Evolutionary conservation across 1,139 yeast species (phyloP).

Genomic region (Martiniozyma asiatica): DNA sequence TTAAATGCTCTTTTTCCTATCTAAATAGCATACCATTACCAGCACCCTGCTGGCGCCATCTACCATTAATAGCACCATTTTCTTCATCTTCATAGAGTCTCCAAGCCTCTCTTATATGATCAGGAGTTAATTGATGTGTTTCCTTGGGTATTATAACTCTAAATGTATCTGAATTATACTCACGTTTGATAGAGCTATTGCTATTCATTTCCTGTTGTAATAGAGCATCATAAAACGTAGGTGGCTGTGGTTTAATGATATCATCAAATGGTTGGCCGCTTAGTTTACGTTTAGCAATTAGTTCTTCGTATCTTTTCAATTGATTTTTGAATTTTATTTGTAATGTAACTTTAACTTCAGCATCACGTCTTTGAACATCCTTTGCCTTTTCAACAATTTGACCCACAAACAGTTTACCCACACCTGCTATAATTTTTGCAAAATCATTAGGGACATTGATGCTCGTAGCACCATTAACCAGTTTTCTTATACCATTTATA

Average conservation of each 20-base stretch:
- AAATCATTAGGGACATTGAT: slow-evolving; percentile 79
- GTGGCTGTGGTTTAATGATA: slow-evolving; percentile 9
- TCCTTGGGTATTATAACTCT: slow-evolving; percentile 18
- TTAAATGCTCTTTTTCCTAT: slow-evolving; percentile 13
- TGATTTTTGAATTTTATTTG: slow-evolving; percentile 15
- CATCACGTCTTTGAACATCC: slow-evolving; percentile 47
- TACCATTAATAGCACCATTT: slow-evolving; percentile 46
- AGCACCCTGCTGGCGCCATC: slow-evolving; percentile 64
- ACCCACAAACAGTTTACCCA: slow-evolving; percentile 79
- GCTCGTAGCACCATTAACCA: slow-evolving; percentile 68
- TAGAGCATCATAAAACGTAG: slow-evolving; percentile 8
- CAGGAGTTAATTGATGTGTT: slow-evolving; percentile 60
- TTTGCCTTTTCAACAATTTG: slow-evolving; percentile 78
- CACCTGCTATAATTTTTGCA: slow-evolving; percentile 74
- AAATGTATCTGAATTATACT: slow-evolving; percentile 9
- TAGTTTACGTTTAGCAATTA: slow-evolving; percentile 6
- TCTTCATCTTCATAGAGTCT: slow-evolving; percentile 50
- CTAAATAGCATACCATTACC: slow-evolving; percentile 60
- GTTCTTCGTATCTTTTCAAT: slow-evolving; percentile 12
- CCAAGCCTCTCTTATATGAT: slow-evolving; percentile 86
- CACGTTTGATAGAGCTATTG: background rate
- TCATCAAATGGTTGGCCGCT: slow-evolving; percentile 3
- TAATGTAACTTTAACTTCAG: slow-evolving; percentile 27
- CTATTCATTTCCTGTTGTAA: slow-evolving; percentile 5
- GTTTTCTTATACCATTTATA: slow-evolving; percentile 66